These are phyloP conservation scores for Boletus rubropictus DNA, from an alignment of 768 basidiomycete species.

Conservation along the genomic window DNA sequence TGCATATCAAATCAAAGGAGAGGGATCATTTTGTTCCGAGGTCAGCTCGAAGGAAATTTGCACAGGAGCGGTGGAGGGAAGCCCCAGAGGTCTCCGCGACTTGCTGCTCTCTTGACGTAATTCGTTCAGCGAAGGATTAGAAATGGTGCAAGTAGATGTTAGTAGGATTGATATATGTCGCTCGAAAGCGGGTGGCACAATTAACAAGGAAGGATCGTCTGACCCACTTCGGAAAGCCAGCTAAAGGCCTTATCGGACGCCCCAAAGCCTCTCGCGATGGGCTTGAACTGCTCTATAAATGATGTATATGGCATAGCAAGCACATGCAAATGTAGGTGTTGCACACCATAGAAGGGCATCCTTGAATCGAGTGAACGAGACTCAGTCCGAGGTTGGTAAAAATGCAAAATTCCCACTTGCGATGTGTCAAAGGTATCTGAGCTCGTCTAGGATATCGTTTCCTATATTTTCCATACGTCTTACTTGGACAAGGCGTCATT, in stretches of 20 bases:
- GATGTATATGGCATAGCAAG: conserved; percentile 62
- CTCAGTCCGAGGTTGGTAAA: neutral
- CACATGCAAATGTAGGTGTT: conserved; percentile 73
- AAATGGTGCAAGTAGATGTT: too few species aligned
- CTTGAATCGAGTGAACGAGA: conserved; percentile 31
- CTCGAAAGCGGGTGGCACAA: neutral
- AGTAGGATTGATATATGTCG: neutral
- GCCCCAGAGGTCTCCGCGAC: neutral
- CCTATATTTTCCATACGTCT: conserved; percentile 48
- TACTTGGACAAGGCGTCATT: conserved; percentile 32
- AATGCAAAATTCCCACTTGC: conserved; percentile 36
- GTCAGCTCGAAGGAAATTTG: neutral
- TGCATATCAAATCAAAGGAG: neutral
- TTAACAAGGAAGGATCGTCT: conserved; percentile 50
- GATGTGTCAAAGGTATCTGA: conserved; percentile 38
- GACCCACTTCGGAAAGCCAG: conserved; percentile 66
- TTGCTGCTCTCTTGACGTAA: neutral
- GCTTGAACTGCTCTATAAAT: conserved; percentile 34
- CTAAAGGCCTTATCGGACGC: conserved; percentile 55
- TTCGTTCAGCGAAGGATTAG: neutral
- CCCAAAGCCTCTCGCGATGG: conserved; percentile 34
- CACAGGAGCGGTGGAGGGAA: neutral
- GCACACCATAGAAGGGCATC: conserved; percentile 66
- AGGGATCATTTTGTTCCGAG: neutral
- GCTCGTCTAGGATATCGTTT: conserved; percentile 43